Evolutionary conservation across 2,329 filamentous ascomycete species (phyloP), one percentile per base, ranked within the genome.

Genomic region (Sclerotiophoma versabilis): DNA sequence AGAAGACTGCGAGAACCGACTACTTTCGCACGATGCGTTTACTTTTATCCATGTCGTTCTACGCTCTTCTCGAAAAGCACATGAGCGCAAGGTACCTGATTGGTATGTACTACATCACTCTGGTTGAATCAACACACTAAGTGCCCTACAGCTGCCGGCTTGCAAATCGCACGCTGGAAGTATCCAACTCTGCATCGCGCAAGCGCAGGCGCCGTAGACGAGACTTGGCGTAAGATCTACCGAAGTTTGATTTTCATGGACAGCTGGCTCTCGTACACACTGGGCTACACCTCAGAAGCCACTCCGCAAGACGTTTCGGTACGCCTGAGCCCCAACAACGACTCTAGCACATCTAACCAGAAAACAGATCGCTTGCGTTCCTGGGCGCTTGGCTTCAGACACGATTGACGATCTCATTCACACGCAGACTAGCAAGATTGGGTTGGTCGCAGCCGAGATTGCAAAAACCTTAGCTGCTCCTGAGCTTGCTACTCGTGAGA

Each of bases 181-280:
- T 69, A 54, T 32, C 65, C 63, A 4, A 11, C 49, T 0, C 14
- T 62, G 15, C 44, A 62, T 8, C 47, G 23, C 8, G 36, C n/a
- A 29, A 17, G 43, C 15, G 17, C n/a, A 34, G 39, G 38, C 8
- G 25, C 34, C 14, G 7, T 23, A 22, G 54, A 58, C 14, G 63
- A 70, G 0, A 61, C 58, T 26, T 70, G 68, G 67, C 64, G 57
- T 15, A 68, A 64, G 32, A 49, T 76, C 12, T 70, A 67, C 29
- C 64, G 72, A 9, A 75, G 71, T 41, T 55, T 75, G 9, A 69
- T 75, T 8, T 76, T 75, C 57, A 72, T 75, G 69, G 74, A 75
- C 53, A 70, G 68, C 19, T 76, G 74, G 74, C 62, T 75, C 6
- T 72, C 72, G 1, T 75, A 73, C 33, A 76, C 73, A 2, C 54